These are phyloP conservation scores for Pascua sp. DNA, from an alignment of 1,284 basidiomycete species.

Conservation along the genomic window DNA sequence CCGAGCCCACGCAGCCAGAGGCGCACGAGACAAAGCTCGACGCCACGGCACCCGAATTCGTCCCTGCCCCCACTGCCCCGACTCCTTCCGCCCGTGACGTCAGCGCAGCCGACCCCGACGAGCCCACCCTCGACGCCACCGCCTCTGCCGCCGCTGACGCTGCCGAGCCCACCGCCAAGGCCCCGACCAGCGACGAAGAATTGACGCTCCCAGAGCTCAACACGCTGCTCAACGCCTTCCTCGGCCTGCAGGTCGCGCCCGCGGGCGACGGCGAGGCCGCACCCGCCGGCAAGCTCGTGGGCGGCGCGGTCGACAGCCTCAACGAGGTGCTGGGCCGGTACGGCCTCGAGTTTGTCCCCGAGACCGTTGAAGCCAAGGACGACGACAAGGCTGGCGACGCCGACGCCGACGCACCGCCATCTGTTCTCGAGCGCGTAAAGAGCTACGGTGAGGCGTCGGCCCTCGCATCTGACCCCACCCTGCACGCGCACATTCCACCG, in stretches of 20 bases:
- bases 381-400: constrained; percentile 11
- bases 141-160: background rate
- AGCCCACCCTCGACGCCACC: background rate
- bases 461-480: too few relatives aligned
- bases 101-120: background rate
- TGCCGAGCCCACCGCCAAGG: background rate
- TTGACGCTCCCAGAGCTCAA: constrained; percentile 34
- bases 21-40: background rate
- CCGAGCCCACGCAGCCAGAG: constrained; percentile 10
- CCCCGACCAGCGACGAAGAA: background rate
- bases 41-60: background rate
- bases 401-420: background rate
- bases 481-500: too few relatives aligned
- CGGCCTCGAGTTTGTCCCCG: constrained; percentile 43
- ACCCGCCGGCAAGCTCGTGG: constrained; percentile 13
- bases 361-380: constrained; percentile 15
- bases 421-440: too few relatives aligned
- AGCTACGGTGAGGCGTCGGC: too few relatives aligned
- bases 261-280: constrained; percentile 16
- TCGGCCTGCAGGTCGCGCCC: constrained; percentile 38
- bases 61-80: background rate
- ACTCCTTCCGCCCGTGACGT: background rate
- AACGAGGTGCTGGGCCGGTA: constrained; percentile 42
- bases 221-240: constrained; percentile 39
- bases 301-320: constrained; percentile 27